Percentiles rank a stretch among this genome's conserved stretches.
These are phyloP conservation scores for Colletotrichum tanaceti DNA, from an alignment of 2,329 filamentous ascomycete genomes.

Conservation along the genomic window DNA sequence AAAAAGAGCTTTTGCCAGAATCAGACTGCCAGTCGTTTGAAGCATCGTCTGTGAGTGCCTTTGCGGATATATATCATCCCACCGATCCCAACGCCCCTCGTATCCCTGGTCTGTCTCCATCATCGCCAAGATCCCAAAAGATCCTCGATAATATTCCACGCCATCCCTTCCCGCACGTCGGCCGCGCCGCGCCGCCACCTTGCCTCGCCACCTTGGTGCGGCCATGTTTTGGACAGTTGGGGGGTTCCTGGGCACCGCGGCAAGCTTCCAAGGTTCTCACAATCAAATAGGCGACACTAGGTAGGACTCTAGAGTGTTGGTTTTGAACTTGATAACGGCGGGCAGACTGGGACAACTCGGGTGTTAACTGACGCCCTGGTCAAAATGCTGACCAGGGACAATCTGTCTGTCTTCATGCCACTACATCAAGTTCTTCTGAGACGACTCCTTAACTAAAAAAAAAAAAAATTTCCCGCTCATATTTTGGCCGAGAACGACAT, in stretches of 20 bases:
- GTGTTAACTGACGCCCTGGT: too few species aligned
- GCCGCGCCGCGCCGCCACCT: not conserved
- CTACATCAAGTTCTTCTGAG: not conserved
- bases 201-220: not conserved
- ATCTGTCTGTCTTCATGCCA: rapidly evolving
- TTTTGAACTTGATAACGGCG: too few species aligned
- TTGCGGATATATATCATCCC: not conserved
- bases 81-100: not conserved
- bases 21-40: not conserved
- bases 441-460: too few species aligned
- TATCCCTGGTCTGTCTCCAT: not conserved
- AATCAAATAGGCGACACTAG: not conserved
- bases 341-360: not conserved
- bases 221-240: not conserved
- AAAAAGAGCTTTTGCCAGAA: conserved; percentile 4
- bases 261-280: conserved; percentile 4
- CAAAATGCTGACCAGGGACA: not conserved
- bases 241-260: too few species aligned
- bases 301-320: too few species aligned
- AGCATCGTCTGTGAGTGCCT: not conserved
- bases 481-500: not conserved
- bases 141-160: not conserved
- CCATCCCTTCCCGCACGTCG: not conserved
- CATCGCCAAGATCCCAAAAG: conserved; percentile 3
- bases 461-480: not conserved